phyloP scores from a whole-genome alignment of 1,284 basidiomycete genomes.

The Ganoderma sinense region DNA sequence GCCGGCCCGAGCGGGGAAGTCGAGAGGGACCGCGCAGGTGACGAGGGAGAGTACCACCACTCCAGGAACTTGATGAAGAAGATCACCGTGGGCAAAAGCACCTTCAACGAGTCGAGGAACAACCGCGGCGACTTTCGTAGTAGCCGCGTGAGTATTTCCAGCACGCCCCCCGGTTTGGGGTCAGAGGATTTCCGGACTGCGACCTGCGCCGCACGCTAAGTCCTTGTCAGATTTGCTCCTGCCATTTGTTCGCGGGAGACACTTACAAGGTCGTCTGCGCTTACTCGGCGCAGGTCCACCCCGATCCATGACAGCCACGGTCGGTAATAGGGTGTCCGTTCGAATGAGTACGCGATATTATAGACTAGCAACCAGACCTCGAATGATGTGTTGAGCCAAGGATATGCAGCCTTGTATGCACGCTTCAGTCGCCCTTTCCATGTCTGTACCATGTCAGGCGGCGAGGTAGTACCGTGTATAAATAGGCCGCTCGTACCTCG shows the following conservation, averaged over 20 bases:
- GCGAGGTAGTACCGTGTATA: too few species aligned
- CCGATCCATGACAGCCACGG: conserved; percentile 92
- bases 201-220: conserved; percentile 42
- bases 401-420: conserved; percentile 79
- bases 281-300: conserved; percentile 82
- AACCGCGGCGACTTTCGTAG: conserved; percentile 64
- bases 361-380: conserved; percentile 86
- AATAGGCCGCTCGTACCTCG: conserved; percentile 48
- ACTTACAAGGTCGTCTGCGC: conserved; percentile 78
- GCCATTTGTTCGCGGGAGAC: neutral
- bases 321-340: conserved; percentile 86
- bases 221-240: conserved; percentile 7
- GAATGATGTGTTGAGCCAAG: conserved; percentile 79
- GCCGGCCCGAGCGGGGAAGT: conserved; percentile 68
- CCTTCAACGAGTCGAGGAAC: conserved; percentile 78
- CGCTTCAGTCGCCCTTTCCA: conserved; percentile 58
- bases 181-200: conserved; percentile 29
- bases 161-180: conserved; percentile 44
- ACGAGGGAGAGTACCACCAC: conserved; percentile 99
- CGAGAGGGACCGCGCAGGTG: conserved; percentile 78
- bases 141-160: conserved; percentile 52
- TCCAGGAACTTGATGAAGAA: conserved; percentile 98
- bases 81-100: conserved; percentile 91
- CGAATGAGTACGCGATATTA: conserved; percentile 93
- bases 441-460: conserved; percentile 41